Conservation (phyloP, 78 protist genomes). For the Corallochytrium limacisporum region DNA sequence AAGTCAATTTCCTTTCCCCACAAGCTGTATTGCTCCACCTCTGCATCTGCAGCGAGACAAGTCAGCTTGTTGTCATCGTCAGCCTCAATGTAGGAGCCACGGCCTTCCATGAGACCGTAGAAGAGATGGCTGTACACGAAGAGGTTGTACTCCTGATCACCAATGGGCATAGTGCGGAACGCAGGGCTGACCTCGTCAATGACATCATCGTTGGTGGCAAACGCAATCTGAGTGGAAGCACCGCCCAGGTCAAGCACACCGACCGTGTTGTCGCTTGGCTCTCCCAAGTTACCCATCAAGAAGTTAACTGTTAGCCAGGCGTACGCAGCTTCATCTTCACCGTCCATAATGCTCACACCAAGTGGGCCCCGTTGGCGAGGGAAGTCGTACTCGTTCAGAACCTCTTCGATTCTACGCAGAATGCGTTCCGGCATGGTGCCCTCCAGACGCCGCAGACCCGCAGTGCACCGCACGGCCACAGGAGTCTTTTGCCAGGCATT, state of each 20-base stretch:
- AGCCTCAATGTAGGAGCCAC: neutral
- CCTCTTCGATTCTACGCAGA: neutral
- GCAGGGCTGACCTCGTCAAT: neutral
- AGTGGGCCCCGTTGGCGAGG: neutral
- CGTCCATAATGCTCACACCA: constrained; percentile 17
- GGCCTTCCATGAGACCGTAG: constrained; percentile 9
- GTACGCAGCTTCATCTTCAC: constrained; percentile 21
- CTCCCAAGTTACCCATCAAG: neutral
- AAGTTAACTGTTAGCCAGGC: constrained; percentile 35
- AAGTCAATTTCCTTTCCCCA: neutral
- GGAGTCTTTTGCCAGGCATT: neutral
- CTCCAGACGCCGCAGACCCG: constrained; percentile 25
- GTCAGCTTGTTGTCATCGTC: neutral
- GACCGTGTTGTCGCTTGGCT: neutral
- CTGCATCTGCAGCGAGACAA: neutral
- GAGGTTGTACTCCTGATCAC: neutral
- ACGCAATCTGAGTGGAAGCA: constrained; percentile 25
- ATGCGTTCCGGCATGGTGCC: neutral
- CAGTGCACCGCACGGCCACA: constrained; percentile 24
- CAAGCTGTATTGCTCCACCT: neutral
- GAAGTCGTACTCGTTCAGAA: neutral
- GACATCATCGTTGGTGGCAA: neutral
- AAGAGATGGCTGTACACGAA: constrained; percentile 12
- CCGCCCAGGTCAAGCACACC: constrained; percentile 49
- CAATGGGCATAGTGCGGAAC: neutral